A percentile compares a stretch with the other conserved stretches of the same genome.
phyloP scores from a whole-genome alignment of 2,329 filamentous ascomycete genomes.

The Hymenoscyphus infarciens region DNA sequence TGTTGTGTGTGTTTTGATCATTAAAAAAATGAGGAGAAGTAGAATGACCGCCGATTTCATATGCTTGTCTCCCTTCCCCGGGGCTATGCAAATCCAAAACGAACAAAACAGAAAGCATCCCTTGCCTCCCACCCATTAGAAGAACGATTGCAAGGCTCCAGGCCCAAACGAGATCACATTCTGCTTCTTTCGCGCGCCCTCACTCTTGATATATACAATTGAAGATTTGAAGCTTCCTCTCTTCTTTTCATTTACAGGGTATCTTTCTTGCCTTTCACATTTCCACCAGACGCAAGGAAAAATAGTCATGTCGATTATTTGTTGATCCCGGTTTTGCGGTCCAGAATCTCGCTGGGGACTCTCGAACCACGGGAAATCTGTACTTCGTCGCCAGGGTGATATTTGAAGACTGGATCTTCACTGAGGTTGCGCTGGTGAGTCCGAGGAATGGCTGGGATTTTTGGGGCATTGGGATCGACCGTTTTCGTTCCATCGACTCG shows the following conservation, averaged over 20 bases:
- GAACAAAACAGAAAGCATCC: not conserved
- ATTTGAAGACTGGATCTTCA: slow-evolving; percentile 31
- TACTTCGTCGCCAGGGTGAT: slow-evolving; percentile 35
- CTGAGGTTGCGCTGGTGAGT: slow-evolving; percentile 30
- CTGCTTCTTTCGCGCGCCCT: not conserved
- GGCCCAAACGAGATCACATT: slow-evolving; percentile 20
- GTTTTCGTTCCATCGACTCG: slow-evolving; percentile 47
- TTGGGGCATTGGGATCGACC: slow-evolving; percentile 33
- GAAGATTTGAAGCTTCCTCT: slow-evolving; percentile 8
- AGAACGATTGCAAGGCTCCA: slow-evolving; percentile 20
- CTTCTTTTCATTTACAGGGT: slow-evolving; percentile 5
- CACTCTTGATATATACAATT: slow-evolving; percentile 21
- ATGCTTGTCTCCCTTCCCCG: slow-evolving; percentile 1
- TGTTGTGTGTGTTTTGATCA: not conserved
- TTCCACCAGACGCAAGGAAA: slow-evolving; percentile 2
- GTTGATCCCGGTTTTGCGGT: slow-evolving; percentile 28
- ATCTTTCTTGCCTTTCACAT: not conserved
- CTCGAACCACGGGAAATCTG: slow-evolving; percentile 27
- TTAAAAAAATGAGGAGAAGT: not conserved
- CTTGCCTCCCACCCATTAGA: not conserved
- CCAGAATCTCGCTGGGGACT: slow-evolving; percentile 33
- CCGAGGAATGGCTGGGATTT: slow-evolving; percentile 28
- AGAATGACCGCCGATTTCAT: not conserved
- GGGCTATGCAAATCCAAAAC: slow-evolving; percentile 17
- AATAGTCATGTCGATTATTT: not conserved